phyloP scores from a whole-genome alignment of 768 basidiomycete species.

The Amylocystis lapponica region DNA sequence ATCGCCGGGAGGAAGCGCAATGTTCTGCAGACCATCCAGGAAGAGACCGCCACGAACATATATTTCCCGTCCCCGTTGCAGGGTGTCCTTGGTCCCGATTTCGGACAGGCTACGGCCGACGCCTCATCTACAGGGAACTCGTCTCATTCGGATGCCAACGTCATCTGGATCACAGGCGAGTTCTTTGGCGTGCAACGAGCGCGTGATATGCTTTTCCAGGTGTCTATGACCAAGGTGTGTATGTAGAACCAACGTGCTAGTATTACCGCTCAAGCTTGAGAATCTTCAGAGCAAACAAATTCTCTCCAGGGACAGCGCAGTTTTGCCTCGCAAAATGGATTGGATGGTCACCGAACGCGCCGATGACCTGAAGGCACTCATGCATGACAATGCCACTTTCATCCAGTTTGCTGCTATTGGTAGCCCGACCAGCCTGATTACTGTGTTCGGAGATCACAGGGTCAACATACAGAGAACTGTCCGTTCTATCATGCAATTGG shows the following conservation, averaged over 20 bases:
- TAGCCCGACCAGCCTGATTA: slow-evolving; percentile 87
- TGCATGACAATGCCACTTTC: slow-evolving; percentile 95
- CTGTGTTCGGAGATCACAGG: slow-evolving; percentile 89
- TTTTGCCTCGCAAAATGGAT: slow-evolving; percentile 93
- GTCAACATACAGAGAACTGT: slow-evolving; percentile 95
- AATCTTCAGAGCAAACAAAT: slow-evolving; percentile 73
- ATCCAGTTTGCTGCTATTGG: slow-evolving; percentile 92
- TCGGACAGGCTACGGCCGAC: slow-evolving; percentile 32
- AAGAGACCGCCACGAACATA: slow-evolving; percentile 96
- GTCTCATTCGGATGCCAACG: slow-evolving; percentile 56
- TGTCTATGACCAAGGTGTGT: slow-evolving; percentile 76
- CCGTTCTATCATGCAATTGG: slow-evolving; percentile 89
- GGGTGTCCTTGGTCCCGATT: slow-evolving; percentile 72
- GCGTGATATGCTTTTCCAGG: slow-evolving; percentile 89
- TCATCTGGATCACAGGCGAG: slow-evolving; percentile 96
- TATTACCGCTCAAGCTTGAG: neutral
- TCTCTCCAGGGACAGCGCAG: slow-evolving; percentile 88
- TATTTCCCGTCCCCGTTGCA: slow-evolving; percentile 90
- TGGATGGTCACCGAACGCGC: slow-evolving; percentile 98
- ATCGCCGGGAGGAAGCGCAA: slow-evolving; percentile 85
- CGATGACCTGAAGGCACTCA: slow-evolving; percentile 86
- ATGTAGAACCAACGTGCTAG: neutral
- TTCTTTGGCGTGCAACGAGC: slow-evolving; percentile 95
- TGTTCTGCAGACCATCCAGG: slow-evolving; percentile 86
- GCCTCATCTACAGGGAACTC: slow-evolving; percentile 30